Evolutionary conservation across 164 flowering plant genomes (phyloP).

Genomic region (Cinnamomum chago): DNA sequence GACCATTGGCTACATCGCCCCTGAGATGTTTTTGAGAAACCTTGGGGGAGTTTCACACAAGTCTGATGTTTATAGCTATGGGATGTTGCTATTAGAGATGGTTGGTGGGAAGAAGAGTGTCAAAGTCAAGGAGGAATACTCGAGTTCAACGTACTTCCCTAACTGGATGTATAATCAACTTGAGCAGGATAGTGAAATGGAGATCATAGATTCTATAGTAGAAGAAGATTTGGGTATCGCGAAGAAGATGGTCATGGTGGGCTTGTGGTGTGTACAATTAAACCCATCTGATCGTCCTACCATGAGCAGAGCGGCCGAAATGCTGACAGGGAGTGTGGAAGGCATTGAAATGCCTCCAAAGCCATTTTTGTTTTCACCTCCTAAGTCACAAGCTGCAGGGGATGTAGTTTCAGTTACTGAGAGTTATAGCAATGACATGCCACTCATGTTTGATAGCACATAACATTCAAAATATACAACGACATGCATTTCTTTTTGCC

Average conservation of each 20-base stretch:
- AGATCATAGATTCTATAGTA: not conserved
- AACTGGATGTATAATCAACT: constrained; percentile 14
- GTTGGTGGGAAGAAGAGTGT: constrained; percentile 10
- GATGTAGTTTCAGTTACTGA: not conserved
- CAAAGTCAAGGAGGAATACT: not conserved
- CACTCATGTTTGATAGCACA: not conserved
- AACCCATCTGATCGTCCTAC: constrained; percentile 13
- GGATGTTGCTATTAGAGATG: constrained; percentile 23
- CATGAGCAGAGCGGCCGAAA: constrained; percentile 14
- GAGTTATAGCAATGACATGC: not conserved
- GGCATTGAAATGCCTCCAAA: constrained; percentile 16
- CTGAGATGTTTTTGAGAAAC: constrained; percentile 13
- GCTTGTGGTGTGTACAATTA: constrained; percentile 21
- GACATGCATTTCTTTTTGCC: not conserved
- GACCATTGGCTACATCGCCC: constrained; percentile 21
- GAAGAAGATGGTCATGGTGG: constrained; percentile 19
- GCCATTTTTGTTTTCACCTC: constrained; percentile 1
- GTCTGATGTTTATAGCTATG: constrained; percentile 23
- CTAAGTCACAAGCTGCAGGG: not conserved
- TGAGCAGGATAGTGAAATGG: constrained; percentile 2
- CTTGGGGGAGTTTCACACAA: constrained; percentile 14
- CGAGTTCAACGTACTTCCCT: constrained; percentile 11
- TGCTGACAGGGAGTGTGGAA: constrained; percentile 16
- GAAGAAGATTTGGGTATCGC: constrained; percentile 8
- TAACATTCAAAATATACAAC: not conserved